Evolutionary conservation across 305 asterid genomes (phyloP).

Genomic region (Ruellia speciosa): DNA sequence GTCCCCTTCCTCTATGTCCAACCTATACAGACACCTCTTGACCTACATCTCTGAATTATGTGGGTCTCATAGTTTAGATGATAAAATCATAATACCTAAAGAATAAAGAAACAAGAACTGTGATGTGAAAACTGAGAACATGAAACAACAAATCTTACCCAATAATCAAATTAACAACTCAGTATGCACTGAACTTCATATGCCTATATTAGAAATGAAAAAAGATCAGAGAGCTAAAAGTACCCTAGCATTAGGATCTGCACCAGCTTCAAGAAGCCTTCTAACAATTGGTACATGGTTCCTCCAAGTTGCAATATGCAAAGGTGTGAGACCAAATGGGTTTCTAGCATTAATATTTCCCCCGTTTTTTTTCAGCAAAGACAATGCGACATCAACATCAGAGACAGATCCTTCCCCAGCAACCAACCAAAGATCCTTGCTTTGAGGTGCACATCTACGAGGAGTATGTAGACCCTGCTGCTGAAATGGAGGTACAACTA

Average conservation of each 20-base stretch:
- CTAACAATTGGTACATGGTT: conserved; percentile 75
- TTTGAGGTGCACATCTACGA: conserved; percentile 35
- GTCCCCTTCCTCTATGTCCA: conserved; percentile 18
- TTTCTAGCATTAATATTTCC: conserved; percentile 78
- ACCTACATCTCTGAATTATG: conserved; percentile 17
- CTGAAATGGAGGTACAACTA: conserved; percentile 41
- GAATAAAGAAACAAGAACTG: conserved; percentile 19
- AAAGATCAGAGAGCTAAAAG: conserved; percentile 29
- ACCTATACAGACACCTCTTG: background rate
- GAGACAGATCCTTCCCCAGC: conserved; percentile 61
- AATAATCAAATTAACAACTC: conserved; percentile 26
- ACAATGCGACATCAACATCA: conserved; percentile 61
- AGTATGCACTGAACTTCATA: conserved; percentile 21
- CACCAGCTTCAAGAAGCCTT: conserved; percentile 94
- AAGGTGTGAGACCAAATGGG: conserved; percentile 70
- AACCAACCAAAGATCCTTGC: conserved; percentile 72
- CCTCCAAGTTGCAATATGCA: conserved; percentile 96
- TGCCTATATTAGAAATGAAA: conserved; percentile 26
- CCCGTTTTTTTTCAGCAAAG: conserved; percentile 62
- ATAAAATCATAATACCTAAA: conserved; percentile 17
- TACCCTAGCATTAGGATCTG: conserved; percentile 98
- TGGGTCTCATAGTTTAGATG: conserved; percentile 17
- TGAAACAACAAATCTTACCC: conserved; percentile 17
- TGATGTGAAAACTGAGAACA: conserved; percentile 24
- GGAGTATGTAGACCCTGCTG: conserved; percentile 42